Evolutionary conservation across 495 filamentous ascomycete species (phyloP).

Genomic region (Daldinia concentrica): DNA sequence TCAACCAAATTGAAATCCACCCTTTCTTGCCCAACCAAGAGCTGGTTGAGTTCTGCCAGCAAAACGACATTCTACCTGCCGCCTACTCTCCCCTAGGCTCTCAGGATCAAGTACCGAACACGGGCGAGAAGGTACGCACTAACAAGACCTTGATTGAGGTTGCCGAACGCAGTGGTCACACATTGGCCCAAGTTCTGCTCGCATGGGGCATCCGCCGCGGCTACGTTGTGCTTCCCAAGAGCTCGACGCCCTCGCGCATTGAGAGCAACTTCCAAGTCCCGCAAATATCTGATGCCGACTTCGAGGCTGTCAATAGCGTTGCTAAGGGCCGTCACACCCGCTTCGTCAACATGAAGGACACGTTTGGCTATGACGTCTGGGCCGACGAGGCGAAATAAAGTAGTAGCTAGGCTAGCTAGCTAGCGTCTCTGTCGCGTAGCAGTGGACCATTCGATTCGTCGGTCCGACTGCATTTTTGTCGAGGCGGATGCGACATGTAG

Average conservation of each 20-base stretch:
- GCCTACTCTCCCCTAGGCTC: slow-evolving; percentile 72
- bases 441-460: not conserved
- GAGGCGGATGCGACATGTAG: not conserved
- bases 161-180: slow-evolving; percentile 52
- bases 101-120: slow-evolving; percentile 65
- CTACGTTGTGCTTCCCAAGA: slow-evolving; percentile 61
- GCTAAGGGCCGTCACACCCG: slow-evolving; percentile 64
- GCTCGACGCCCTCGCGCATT: slow-evolving; percentile 72
- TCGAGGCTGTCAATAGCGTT: slow-evolving; percentile 52
- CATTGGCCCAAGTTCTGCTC: slow-evolving; percentile 58
- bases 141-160: slow-evolving; percentile 53
- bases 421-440: not conserved
- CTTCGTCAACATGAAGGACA: slow-evolving; percentile 85
- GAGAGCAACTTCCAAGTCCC: slow-evolving; percentile 62
- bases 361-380: slow-evolving; percentile 62
- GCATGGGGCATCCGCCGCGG: slow-evolving; percentile 56
- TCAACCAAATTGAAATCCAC: slow-evolving; percentile 64
- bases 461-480: not conserved
- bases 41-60: slow-evolving; percentile 64
- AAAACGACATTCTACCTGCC: slow-evolving; percentile 69
- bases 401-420: not conserved
- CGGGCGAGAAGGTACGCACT: slow-evolving; percentile 56
- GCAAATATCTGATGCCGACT: slow-evolving; percentile 52
- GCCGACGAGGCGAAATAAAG: slow-evolving; percentile 52
- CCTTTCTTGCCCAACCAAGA: slow-evolving; percentile 63